Percentiles rank a stretch among this genome's conserved stretches.
Evolutionary conservation across 78 protist genomes (phyloP).

Genomic region (Chrysochromulina parva): DNA sequence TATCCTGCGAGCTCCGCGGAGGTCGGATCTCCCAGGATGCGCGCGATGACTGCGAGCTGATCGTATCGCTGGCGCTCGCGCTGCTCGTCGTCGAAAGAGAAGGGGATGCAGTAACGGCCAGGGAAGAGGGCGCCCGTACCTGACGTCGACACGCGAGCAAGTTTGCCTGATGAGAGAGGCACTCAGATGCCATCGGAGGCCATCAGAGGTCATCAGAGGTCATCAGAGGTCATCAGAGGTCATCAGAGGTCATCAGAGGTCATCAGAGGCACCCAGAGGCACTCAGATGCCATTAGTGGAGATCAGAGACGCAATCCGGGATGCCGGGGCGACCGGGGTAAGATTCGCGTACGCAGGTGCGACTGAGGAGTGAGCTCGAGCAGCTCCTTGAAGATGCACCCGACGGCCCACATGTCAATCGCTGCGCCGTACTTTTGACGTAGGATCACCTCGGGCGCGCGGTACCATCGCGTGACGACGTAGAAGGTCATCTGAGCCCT

Average conservation of each 20-base stretch:
- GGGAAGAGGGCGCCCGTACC: slow-evolving; percentile 27
- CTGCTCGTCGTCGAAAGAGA: not conserved
- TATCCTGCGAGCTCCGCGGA: not conserved
- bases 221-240: too few relatives aligned
- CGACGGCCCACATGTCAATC: slow-evolving; percentile 65
- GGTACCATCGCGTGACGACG: slow-evolving; percentile 14
- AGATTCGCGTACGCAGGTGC: not conserved
- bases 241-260: too few relatives aligned
- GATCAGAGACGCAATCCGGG: too few relatives aligned
- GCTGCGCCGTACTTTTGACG: slow-evolving; percentile 13
- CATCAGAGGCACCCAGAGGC: too few relatives aligned
- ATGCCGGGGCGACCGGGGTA: too few relatives aligned
- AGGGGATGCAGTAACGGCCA: slow-evolving; percentile 9
- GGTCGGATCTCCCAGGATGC: not conserved
- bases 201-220: too few relatives aligned
- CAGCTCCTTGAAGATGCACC: slow-evolving; percentile 58
- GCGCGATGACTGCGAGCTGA: not conserved
- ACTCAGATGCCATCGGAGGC: too few relatives aligned
- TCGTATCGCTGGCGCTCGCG: not conserved
- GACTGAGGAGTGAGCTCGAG: not conserved
- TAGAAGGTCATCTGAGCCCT: not conserved
- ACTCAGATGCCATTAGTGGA: too few relatives aligned
- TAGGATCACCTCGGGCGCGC: not conserved
- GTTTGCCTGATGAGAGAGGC: too few relatives aligned
- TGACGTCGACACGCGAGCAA: too few relatives aligned